phyloP scores from a whole-genome alignment of 1,284 basidiomycete genomes.

The Ganoderma sinense region DNA sequence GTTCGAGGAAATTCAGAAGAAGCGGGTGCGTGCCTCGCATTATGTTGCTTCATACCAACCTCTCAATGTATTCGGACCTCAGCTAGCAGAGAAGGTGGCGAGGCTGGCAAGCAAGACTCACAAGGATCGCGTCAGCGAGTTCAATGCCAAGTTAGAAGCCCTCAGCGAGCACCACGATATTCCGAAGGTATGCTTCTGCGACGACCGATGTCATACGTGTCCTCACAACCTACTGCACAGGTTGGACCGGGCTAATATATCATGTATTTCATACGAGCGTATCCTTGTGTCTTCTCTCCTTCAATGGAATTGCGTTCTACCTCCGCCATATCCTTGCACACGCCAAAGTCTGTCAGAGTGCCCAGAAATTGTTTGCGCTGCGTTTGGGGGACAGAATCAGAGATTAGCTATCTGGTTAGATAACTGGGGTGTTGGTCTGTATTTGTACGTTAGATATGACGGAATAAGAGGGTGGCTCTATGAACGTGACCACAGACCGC shows the following conservation, averaged over 20 bases:
- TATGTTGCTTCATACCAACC: conserved; percentile 3
- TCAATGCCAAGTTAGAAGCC: conserved; percentile 89
- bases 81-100: conserved; percentile 85
- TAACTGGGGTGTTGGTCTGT: conserved; percentile 40
- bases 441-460: conserved; percentile 43
- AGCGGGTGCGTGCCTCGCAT: conserved; percentile 66
- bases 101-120: conserved; percentile 89
- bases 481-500: conserved; percentile 40
- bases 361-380: neutral
- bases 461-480: conserved; percentile 40
- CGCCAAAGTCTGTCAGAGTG: neutral
- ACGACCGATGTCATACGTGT: neutral
- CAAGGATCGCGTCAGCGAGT: conserved; percentile 94
- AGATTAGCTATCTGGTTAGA: conserved; percentile 18
- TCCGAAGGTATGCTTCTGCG: conserved; percentile 70
- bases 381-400: conserved; percentile 7
- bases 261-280: conserved; percentile 29
- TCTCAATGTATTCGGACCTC: neutral
- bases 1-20: conserved; percentile 87
- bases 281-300: conserved; percentile 18
- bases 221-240: conserved; percentile 42
- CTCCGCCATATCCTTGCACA: conserved; percentile 10
- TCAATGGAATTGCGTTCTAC: conserved; percentile 4
- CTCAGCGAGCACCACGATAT: conserved; percentile 95
- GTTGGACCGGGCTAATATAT: conserved; percentile 78